These are phyloP conservation scores for Canavalia gladiata DNA, from an alignment of 306 rosid species.

Conservation along the genomic window DNA sequence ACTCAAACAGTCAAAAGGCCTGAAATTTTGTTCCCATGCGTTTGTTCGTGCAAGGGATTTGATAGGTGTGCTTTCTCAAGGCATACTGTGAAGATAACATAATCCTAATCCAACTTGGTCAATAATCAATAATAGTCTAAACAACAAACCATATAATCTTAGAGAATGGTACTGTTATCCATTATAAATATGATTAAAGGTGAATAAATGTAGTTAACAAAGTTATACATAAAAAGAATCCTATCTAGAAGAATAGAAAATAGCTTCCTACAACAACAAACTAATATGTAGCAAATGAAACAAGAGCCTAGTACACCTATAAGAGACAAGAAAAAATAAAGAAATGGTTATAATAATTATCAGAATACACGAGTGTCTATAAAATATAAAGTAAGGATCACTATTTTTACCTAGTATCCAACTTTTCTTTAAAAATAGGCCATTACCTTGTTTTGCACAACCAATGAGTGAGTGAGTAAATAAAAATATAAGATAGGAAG, in stretches of 20 bases:
- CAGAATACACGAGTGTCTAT: neutral
- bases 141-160: neutral
- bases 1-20: slow-evolving; percentile 34
- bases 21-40: slow-evolving; percentile 31
- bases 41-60: slow-evolving; percentile 35
- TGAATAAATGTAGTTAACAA: neutral
- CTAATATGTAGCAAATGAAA: slow-evolving; percentile 8
- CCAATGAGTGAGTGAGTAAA: neutral
- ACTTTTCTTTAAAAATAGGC: slow-evolving; percentile 9
- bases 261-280: slow-evolving; percentile 36
- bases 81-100: neutral
- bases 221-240: slow-evolving; percentile 41
- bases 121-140: neutral
- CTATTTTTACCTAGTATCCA: neutral
- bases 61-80: neutral
- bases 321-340: slow-evolving; percentile 46
- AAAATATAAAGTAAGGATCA: slow-evolving; percentile 8
- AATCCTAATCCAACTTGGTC: slow-evolving; percentile 1
- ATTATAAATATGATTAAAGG: slow-evolving; percentile 2
- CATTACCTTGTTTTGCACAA: neutral
- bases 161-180: neutral
- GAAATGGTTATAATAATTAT: slow-evolving; percentile 6
- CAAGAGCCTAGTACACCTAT: slow-evolving; percentile 44
- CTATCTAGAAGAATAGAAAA: slow-evolving; percentile 37
- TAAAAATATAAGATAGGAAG: slow-evolving; percentile 1